Conservation (phyloP, 2,329 filamentous ascomycete species). For the Bisporella sp. region DNA sequence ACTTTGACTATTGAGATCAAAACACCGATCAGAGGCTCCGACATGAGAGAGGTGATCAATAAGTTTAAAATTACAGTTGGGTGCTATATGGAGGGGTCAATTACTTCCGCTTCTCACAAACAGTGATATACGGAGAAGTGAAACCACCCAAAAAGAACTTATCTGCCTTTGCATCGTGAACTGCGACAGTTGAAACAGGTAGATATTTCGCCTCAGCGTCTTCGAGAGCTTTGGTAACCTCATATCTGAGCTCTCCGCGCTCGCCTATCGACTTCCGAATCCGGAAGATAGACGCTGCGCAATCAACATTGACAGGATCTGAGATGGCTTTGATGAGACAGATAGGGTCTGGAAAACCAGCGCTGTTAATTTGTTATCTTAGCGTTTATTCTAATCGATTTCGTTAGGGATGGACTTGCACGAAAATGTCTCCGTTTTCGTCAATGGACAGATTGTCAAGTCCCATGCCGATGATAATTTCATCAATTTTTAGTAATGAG, state of each 20-base stretch:
- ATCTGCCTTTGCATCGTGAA: slow-evolving; percentile 27
- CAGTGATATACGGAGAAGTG: background rate
- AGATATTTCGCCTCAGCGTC: slow-evolving; percentile 13
- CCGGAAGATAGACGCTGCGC: slow-evolving; percentile 16
- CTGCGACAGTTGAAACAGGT: slow-evolving; percentile 19
- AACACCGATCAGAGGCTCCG: too few relatives aligned
- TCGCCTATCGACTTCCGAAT: slow-evolving; percentile 6
- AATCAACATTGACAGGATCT: slow-evolving; percentile 7
- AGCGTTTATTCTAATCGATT: slow-evolving; percentile 25
- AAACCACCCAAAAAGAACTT: slow-evolving; percentile 25
- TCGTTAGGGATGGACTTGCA: slow-evolving; percentile 9
- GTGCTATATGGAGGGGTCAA: too few relatives aligned
- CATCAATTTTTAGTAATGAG: slow-evolving; percentile 14
- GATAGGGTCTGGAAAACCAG: slow-evolving; percentile 23
- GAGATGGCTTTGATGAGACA: slow-evolving; percentile 15
- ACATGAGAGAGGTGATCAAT: too few relatives aligned
- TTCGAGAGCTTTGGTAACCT: slow-evolving; percentile 25
- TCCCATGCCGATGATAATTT: slow-evolving; percentile 23
- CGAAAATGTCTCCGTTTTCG: slow-evolving; percentile 28
- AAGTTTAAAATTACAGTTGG: too few relatives aligned
- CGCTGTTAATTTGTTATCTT: slow-evolving; percentile 24
- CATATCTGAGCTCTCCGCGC: slow-evolving; percentile 11
- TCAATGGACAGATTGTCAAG: slow-evolving; percentile 32
- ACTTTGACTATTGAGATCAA: too few relatives aligned
- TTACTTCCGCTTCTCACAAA: background rate